Base-by-base conservation (phyloP, 768 basidiomycete genomes). In the Kwoniella newhampshirensis region DNA sequence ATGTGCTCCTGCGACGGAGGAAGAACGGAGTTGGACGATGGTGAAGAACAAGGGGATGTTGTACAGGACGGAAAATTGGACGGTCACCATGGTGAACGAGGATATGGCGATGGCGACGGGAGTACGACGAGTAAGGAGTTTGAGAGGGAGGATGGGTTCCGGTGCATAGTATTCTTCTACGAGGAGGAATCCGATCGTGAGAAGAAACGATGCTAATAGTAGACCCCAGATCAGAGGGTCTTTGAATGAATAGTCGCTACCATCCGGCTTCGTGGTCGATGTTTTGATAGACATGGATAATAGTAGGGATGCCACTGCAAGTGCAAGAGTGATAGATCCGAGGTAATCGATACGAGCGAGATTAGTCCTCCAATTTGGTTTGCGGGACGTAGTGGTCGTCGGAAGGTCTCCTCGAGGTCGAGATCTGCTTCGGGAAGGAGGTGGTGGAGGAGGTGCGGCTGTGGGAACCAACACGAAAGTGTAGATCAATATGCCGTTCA, bases 121-220 rank as follows among this genome's bases (percentile, higher is more conserved):
- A 21, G 88, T 92, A 52, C 91, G 80, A 69, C 85, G 84, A 28
- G 81, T 83, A 30, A 93, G 82, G 54, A 93, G 78, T 50, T 83
- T 83, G 61, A 96, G 77, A 45, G 94, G 94, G 85, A 99, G 87
- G 49, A 97, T 87, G 15, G 96, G 96, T 73, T 87, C 88, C 3
- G 83, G 81, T 2, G 89, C 85, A 80, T 83, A 85, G 63, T 82
- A 80, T 54, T 85, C 84, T 77, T 99, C 94, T 23, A 89, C 88
- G 43, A 84, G 71, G 27, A 93, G 71, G 75, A 99, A 98, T 2
- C 80, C 66, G 5, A 79, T 62, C 9, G 80, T 79, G 49, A 80
- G 86, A 20, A 86, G 59, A 45, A 75, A 75, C 64, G 89, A 87
- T 39, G 78, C 70, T 51, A 80, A 56, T 42, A 96, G 77, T 41